phyloP scores from a whole-genome alignment of 2,329 filamentous ascomycete genomes.

The Rugonectria rugulosa region DNA sequence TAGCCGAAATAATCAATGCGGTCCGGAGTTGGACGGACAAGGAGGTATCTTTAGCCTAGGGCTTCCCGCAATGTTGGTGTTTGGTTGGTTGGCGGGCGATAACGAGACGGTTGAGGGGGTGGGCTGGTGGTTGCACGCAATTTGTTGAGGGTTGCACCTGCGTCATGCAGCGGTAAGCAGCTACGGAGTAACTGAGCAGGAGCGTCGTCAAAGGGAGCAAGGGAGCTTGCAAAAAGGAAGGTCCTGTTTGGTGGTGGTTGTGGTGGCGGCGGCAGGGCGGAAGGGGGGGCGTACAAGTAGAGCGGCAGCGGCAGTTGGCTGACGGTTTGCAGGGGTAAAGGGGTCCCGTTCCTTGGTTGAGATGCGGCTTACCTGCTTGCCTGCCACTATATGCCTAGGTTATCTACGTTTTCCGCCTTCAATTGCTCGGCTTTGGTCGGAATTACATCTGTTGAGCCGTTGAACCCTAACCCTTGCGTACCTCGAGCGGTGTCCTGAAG shows the following conservation, averaged over 20 bases:
- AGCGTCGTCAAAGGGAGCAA: neutral
- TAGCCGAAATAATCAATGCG: too few relatives aligned
- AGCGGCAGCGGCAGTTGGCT: neutral
- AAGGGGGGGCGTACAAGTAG: too few relatives aligned
- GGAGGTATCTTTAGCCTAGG: constrained; percentile 8
- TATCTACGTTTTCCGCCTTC: too few relatives aligned
- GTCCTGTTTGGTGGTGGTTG: neutral
- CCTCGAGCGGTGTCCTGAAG: too few relatives aligned
- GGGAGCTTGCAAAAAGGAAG: constrained; percentile 1
- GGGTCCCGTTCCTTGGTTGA: constrained; percentile 1
- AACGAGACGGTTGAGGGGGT: neutral
- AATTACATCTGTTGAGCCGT: constrained; percentile 1
- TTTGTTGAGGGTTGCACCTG: constrained; percentile 24
- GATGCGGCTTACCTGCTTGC: constrained; percentile 8
- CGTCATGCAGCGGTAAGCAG: constrained; percentile 16
- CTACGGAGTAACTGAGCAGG: neutral
- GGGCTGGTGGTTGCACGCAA: constrained; percentile 17
- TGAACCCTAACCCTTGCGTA: neutral
- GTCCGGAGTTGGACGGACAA: too few relatives aligned
- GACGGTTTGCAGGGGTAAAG: neutral
- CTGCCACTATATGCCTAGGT: too few relatives aligned
- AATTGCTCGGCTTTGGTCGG: constrained; percentile 15
- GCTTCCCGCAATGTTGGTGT: neutral
- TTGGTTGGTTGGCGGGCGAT: constrained; percentile 2
- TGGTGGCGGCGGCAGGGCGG: too few relatives aligned